These are phyloP conservation scores for Sphaerosporella brunnea DNA, from an alignment of 495 filamentous ascomycete genomes.

Conservation along the genomic window DNA sequence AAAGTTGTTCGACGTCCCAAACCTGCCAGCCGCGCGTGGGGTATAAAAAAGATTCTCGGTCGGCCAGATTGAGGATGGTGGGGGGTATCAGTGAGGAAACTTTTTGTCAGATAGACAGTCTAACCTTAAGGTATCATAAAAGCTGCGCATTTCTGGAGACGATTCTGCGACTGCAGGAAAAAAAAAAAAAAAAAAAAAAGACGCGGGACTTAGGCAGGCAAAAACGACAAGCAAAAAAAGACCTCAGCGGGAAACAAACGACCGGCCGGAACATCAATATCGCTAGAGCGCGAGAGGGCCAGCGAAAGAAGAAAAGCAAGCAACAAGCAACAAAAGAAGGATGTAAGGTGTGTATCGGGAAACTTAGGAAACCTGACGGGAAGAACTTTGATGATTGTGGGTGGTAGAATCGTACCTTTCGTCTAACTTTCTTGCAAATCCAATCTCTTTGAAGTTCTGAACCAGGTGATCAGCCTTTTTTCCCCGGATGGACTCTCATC, in stretches of 20 bases:
- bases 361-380: constrained; percentile 1
- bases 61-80: constrained; percentile 8
- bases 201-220: too few relatives aligned
- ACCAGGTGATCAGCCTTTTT: too few relatives aligned
- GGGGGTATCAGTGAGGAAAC: not conserved
- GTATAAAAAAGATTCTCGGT: constrained; percentile 2
- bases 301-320: too few relatives aligned
- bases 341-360: not conserved
- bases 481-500: too few relatives aligned
- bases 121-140: not conserved
- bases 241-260: not conserved
- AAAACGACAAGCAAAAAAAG: not conserved
- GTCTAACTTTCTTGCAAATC: too few relatives aligned
- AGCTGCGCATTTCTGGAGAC: too few relatives aligned
- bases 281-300: too few relatives aligned
- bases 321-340: not conserved
- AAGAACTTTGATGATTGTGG: too few relatives aligned
- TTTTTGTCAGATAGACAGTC: constrained; percentile 1
- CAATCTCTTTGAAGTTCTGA: too few relatives aligned
- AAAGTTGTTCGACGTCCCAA: not conserved
- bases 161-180: too few relatives aligned
- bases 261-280: not conserved
- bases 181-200: too few relatives aligned
- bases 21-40: not conserved
- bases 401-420: too few relatives aligned